Conservation (phyloP, 139 green algal genomes). For the Penium margaritaceum region DNA sequence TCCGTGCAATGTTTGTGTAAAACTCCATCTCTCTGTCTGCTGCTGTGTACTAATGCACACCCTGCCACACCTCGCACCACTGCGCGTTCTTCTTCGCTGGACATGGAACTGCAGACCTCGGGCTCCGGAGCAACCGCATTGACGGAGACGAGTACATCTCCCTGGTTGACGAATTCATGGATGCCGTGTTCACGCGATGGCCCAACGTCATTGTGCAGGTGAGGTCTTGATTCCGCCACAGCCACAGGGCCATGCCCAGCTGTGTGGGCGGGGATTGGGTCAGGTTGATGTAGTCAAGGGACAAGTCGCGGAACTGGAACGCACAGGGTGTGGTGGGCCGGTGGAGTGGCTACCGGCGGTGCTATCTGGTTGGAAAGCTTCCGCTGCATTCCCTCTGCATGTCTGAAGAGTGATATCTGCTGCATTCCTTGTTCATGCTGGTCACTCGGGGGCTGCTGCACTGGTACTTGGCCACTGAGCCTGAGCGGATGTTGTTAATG, state of each 20-base stretch:
- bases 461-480: background rate
- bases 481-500: background rate
- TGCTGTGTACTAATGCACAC: background rate
- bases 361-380: background rate
- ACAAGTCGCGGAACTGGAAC: background rate
- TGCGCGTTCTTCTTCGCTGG: background rate
- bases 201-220: constrained; percentile 52
- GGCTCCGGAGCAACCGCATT: constrained; percentile 39
- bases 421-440: too few relatives aligned
- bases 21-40: background rate
- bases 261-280: background rate
- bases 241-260: too few relatives aligned
- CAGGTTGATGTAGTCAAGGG: background rate
- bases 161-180: constrained; percentile 50
- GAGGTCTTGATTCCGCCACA: too few relatives aligned
- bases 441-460: background rate
- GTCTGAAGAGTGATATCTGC: too few relatives aligned
- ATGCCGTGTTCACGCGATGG: constrained; percentile 45
- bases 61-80: background rate
- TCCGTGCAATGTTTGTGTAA: background rate
- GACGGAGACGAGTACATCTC: constrained; percentile 30
- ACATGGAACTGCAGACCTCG: constrained; percentile 21
- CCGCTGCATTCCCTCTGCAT: too few relatives aligned
- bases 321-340: background rate
- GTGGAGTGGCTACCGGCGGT: background rate